Base-by-base conservation (phyloP, 192 early-diverging fungal genomes). In the Phycomyces blakesleeanus region DNA sequence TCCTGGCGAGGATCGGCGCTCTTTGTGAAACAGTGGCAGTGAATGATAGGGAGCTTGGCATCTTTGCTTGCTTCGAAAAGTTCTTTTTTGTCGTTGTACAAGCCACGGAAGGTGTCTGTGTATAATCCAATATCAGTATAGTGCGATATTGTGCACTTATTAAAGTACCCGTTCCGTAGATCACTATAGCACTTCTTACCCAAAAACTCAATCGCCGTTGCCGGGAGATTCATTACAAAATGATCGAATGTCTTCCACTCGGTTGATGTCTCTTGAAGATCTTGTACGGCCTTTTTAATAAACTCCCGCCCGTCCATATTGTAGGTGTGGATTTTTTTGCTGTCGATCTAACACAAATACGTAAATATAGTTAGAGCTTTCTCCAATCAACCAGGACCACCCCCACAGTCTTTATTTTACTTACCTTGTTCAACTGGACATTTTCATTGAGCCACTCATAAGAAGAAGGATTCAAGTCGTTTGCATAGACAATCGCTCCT, bases 191-290 rank as follows among this genome's bases (percentile, higher is more conserved):
- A 2, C 18, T 26, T 62, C 54, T 53, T 76, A 90, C 88, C 91
- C 38, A 99, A 71, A 64, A 99, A 99, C 71, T 97, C 96, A 41
- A 98, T 85, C 3, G 95, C 96, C 8, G 92, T 95, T 3, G 89
- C 98, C 0, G 98, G 98, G 22, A 99, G 80, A 72, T 99, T 99
- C 96, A 99, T 98, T 0, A 99, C 89, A 67, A 94, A 97, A 68
- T 99, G 98, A 52, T 95, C 80, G 64, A 97, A 97, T 10, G 85
- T 88, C 44, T 71, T 75, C 72, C 81, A 82, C 16, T 64, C 38
- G n/a, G 60, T 79, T 61, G 51, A 53, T 66, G 75, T 61, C 24
- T 59, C 51, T 63, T 87, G 77, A 38, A 91, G 77, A 50, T 92
- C 86, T 15, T 69, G 57, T 25, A 94, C 79, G 1, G 91, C 88